Evolutionary conservation across 2,329 filamentous ascomycete species (phyloP), one percentile per base, ranked within the genome.

Genomic region (Alternaria burnsii): DNA sequence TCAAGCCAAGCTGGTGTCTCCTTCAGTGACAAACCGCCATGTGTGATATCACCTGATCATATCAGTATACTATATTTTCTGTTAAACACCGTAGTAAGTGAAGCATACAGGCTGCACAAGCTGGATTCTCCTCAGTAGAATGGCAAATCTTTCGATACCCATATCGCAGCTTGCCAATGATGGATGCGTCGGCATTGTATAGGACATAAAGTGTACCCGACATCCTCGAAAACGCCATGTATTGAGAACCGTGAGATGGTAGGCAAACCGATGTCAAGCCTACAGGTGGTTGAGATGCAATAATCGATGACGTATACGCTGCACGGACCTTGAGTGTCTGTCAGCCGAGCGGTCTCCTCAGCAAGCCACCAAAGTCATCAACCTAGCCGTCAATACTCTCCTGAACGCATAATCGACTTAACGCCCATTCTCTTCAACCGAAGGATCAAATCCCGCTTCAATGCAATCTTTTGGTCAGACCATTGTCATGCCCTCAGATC

Each of bases 141-240:
- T 50, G 46, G 46, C 46, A 50, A 22, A 50, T 50, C 30, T 50
- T 50, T 10, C 46, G 46, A 36, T 50, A 50, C 3, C 46, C 30
- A 9, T 50, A 50, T 26, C 30, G 32, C 26, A 50, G 28, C 28
- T 50, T 50, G 26, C 46, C 46, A 28, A 50, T 36, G 46, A 50
- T 36, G 22, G 46, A 50, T 32, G 46, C 46, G 28, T 50, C 46
- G 46, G 46, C 46, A 36, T 50, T 50, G 14, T 36, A 50, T 10
- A 50, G 8, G 18, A 50, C 12, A 20, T 50, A 50, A 16, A 50
- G 46, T 36, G 46, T 24, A 36, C 46, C 16, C 12, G 46, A 50
- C 30, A 36, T 36, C 32, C 1, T 14, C 34, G n/a, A 1, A 28
- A 48, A 5, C 12, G 5, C 18, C 26, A 30, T 7, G 3, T 26